A percentile compares a stretch with the other conserved stretches of the same genome.
phyloP scores from a whole-genome alignment of 305 asterid species.

The Fraxinus platypoda region DNA sequence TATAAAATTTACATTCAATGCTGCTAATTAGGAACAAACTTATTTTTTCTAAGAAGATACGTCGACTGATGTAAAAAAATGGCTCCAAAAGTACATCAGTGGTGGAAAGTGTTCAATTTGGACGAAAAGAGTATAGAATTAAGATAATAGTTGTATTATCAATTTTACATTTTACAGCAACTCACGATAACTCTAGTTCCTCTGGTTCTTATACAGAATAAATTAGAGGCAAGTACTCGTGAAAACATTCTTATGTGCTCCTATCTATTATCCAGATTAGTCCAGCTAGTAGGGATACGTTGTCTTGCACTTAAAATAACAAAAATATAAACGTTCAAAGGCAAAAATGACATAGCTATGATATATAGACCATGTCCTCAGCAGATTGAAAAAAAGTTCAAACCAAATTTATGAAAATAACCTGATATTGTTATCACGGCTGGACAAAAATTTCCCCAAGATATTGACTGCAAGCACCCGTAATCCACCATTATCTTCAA shows the following conservation, averaged over 20 bases:
- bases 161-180: background rate
- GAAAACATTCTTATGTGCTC: background rate
- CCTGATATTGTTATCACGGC: slow-evolving; percentile 98
- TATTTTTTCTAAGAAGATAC: background rate
- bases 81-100: background rate
- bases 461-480: slow-evolving; percentile 95
- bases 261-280: background rate
- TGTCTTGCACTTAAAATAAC: background rate
- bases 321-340: background rate
- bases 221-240: background rate
- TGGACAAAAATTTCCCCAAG: slow-evolving; percentile 95
- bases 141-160: background rate
- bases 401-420: slow-evolving; percentile 32
- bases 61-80: background rate
- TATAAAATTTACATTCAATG: background rate
- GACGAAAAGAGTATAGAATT: background rate
- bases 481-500: slow-evolving; percentile 95
- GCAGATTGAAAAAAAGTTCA: slow-evolving; percentile 12
- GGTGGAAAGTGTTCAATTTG: background rate
- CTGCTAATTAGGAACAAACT: background rate
- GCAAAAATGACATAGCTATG: background rate
- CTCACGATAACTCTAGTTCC: background rate
- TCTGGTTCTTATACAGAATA: background rate
- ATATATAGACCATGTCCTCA: background rate
- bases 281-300: background rate